Percentiles rank a stretch among this genome's conserved stretches.
These are phyloP conservation scores for Lichenothelia convexa DNA, from an alignment of 495 filamentous ascomycete genomes.

Conservation along the genomic window DNA sequence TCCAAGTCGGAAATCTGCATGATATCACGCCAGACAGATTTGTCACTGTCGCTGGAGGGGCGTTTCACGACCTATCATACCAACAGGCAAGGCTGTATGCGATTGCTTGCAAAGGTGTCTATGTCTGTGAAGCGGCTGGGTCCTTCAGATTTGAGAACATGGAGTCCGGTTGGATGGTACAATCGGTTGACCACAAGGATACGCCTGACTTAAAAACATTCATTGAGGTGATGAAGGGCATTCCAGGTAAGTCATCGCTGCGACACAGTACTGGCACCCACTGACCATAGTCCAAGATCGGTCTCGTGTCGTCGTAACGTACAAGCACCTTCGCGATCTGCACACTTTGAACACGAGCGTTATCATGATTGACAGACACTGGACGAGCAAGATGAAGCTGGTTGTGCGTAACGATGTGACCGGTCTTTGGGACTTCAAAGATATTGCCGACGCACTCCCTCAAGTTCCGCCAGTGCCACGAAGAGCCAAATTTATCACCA, in stretches of 20 bases:
- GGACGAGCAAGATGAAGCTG: conserved; percentile 82
- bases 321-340: conserved; percentile 86
- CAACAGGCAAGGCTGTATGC: conserved; percentile 89
- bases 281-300: conserved; percentile 34
- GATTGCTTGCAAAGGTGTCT: conserved; percentile 58
- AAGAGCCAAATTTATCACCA: conserved; percentile 73
- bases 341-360: conserved; percentile 90
- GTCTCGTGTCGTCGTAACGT: conserved; percentile 76
- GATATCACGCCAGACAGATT: conserved; percentile 91
- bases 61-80: conserved; percentile 92
- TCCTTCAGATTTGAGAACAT: conserved; percentile 88
- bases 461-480: conserved; percentile 48
- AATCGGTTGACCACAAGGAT: conserved; percentile 76
- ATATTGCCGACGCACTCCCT: conserved; percentile 63
- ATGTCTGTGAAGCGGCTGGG: conserved; percentile 83
- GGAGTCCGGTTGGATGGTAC: conserved; percentile 82
- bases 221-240: conserved; percentile 72
- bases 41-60: conserved; percentile 77
- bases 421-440: conserved; percentile 86
- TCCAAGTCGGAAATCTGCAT: conserved; percentile 79
- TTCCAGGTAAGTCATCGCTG: conserved; percentile 36
- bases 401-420: conserved; percentile 80
- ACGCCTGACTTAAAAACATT: conserved; percentile 77
- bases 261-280: not conserved
- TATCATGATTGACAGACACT: conserved; percentile 84